These are phyloP conservation scores for Ciborinia camelliae DNA, from an alignment of 2,329 filamentous ascomycete species.

Conservation along the genomic window DNA sequence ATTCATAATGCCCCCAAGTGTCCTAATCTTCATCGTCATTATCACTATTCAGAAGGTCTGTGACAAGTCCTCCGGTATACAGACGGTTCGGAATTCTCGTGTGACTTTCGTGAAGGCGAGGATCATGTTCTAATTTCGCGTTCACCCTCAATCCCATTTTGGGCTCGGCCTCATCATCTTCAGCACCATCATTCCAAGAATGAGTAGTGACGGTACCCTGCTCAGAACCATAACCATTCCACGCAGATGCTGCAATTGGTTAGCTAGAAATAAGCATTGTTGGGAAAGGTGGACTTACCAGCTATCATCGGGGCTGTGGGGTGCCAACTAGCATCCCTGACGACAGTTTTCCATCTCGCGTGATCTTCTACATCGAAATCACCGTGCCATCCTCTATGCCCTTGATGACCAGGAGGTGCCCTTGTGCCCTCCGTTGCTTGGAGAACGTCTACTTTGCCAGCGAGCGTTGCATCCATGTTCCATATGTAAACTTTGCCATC, in stretches of 20 bases:
- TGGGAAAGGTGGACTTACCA: slow-evolving; percentile 22
- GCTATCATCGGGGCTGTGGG: slow-evolving; percentile 64
- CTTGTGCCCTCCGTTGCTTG: slow-evolving; percentile 63
- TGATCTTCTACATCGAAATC: slow-evolving; percentile 29
- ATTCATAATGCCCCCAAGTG: background rate
- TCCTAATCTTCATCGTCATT: background rate
- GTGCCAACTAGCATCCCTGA: slow-evolving; percentile 71
- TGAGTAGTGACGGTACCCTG: slow-evolving; percentile 65
- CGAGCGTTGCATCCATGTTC: slow-evolving; percentile 86
- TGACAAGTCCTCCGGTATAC: too few relatives aligned
- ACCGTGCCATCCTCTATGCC: slow-evolving; percentile 25
- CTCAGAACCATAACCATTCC: slow-evolving; percentile 65
- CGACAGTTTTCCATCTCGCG: slow-evolving; percentile 59
- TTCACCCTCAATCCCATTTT: slow-evolving; percentile 46
- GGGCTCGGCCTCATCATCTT: slow-evolving; percentile 55
- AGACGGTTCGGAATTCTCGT: background rate
- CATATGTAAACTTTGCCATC: slow-evolving; percentile 89
- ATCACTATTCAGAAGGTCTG: background rate
- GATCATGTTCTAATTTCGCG: slow-evolving; percentile 39
- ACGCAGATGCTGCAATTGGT: slow-evolving; percentile 54
- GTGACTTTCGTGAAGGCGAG: slow-evolving; percentile 18
- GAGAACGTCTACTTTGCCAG: slow-evolving; percentile 73
- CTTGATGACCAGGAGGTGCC: slow-evolving; percentile 40
- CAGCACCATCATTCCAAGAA: slow-evolving; percentile 61
- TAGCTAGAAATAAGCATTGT: slow-evolving; percentile 10